These are phyloP conservation scores for Phaseolus lunatus DNA, from an alignment of 306 rosid genomes.

Conservation along the genomic window DNA sequence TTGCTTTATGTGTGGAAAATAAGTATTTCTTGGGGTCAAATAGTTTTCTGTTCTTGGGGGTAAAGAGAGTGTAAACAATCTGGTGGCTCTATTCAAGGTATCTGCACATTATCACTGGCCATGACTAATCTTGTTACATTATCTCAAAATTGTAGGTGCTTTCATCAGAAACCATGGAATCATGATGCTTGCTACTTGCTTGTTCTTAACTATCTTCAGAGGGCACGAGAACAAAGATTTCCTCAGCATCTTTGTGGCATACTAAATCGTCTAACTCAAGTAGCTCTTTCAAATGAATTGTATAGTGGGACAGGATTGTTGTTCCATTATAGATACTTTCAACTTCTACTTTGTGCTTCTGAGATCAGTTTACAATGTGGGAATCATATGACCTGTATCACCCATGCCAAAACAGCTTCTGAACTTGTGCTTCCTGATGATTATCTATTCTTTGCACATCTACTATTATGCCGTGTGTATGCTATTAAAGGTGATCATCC, in stretches of 20 bases:
- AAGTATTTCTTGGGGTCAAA: constrained; percentile 24
- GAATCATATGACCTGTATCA: constrained; percentile 60
- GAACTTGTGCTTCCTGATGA: constrained; percentile 65
- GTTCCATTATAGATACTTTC: constrained; percentile 68
- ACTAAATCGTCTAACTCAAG: constrained; percentile 66
- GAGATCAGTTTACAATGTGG: constrained; percentile 86
- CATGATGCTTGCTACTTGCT: constrained; percentile 75
- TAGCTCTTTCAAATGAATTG: constrained; percentile 68
- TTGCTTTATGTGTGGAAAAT: constrained; percentile 31
- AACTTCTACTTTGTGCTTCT: constrained; percentile 88
- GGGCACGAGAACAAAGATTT: constrained; percentile 92
- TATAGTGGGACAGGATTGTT: constrained; percentile 51
- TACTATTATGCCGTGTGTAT: constrained; percentile 77
- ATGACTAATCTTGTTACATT: constrained; percentile 35
- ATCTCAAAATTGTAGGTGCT: constrained; percentile 65
- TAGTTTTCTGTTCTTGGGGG: constrained; percentile 15
- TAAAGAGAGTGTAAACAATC: not conserved
- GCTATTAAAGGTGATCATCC: constrained; percentile 64
- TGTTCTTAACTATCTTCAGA: constrained; percentile 80
- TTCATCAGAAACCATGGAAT: constrained; percentile 89
- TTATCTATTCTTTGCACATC: constrained; percentile 78
- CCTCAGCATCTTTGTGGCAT: constrained; percentile 69
- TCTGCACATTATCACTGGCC: constrained; percentile 2
- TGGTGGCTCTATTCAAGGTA: constrained; percentile 22
- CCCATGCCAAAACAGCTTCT: constrained; percentile 74